Conservation (phyloP, 108 stramenopile genomes). For the Aureococcus anophagefferens region DNA sequence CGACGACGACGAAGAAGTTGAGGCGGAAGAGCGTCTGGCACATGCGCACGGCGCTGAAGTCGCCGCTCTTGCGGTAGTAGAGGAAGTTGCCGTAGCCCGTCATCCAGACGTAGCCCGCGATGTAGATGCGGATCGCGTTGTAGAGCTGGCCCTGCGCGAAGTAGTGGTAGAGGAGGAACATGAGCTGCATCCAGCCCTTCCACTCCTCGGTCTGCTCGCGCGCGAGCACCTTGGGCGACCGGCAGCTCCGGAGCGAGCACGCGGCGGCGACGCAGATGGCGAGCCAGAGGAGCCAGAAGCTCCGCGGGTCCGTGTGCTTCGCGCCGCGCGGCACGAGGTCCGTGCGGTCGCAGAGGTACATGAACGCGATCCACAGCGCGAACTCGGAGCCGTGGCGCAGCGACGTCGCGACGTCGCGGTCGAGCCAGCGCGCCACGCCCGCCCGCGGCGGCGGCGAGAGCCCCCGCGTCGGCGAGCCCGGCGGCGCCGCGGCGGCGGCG, state of each 20-base stretch:
- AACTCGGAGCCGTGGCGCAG: background rate
- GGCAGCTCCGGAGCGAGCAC: slow-evolving; percentile 28
- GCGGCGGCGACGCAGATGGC: slow-evolving; percentile 11
- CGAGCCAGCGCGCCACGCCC: background rate
- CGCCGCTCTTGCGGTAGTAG: slow-evolving; percentile 77
- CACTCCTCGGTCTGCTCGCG: slow-evolving; percentile 97
- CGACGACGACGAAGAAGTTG: slow-evolving; percentile 85
- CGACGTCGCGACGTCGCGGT: background rate
- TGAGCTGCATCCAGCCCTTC: slow-evolving; percentile 99
- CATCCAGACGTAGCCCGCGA: slow-evolving; percentile 98
- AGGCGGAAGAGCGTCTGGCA: slow-evolving; percentile 94
- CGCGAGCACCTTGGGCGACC: slow-evolving; percentile 57
- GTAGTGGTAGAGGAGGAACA: slow-evolving; percentile 95
- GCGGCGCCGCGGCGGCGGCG: background rate
- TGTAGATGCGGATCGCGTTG: slow-evolving; percentile 90
- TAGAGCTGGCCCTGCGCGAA: slow-evolving; percentile 87
- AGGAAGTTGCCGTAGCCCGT: slow-evolving; percentile 95
- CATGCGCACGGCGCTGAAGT: slow-evolving; percentile 78
- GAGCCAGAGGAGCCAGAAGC: background rate
- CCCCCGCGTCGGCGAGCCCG: background rate
- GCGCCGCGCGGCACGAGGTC: background rate
- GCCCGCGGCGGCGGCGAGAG: background rate
- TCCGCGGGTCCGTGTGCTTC: background rate
- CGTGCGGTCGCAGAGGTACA: background rate
- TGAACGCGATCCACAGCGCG: background rate